Percentiles rank a stretch among this genome's conserved stretches.
Conservation (phyloP, 2,329 filamentous ascomycete species). For the Paracamarosporium sp. region DNA sequence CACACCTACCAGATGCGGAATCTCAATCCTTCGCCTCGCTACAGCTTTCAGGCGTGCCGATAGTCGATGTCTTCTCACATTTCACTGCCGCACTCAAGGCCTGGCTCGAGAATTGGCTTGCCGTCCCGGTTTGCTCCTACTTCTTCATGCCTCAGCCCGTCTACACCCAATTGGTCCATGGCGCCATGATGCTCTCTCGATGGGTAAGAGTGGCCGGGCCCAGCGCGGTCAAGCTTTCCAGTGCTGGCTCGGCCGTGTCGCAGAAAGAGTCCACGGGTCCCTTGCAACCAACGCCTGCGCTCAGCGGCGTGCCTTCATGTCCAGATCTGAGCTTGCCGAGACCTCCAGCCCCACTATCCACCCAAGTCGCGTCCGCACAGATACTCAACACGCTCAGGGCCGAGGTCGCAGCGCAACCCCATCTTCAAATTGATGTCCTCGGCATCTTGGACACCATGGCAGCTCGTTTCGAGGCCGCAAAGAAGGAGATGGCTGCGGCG, state of each 20-base stretch:
- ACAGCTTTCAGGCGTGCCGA: slow-evolving; percentile 11
- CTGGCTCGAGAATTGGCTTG: slow-evolving; percentile 11
- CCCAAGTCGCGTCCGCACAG: slow-evolving; percentile 8
- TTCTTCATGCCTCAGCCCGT: slow-evolving; percentile 13
- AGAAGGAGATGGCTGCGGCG: slow-evolving; percentile 14
- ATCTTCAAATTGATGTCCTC: slow-evolving; percentile 10
- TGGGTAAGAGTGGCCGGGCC: slow-evolving; percentile 14
- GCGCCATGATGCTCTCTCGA: slow-evolving; percentile 14
- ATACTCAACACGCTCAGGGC: slow-evolving; percentile 12
- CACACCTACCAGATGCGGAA: slow-evolving; percentile 14
- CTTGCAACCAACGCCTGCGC: slow-evolving; percentile 6
- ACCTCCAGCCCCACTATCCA: slow-evolving; percentile 9
- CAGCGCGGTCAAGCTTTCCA: slow-evolving; percentile 13
- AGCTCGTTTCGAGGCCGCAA: slow-evolving; percentile 14
- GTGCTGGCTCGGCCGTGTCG: slow-evolving; percentile 7
- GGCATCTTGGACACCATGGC: slow-evolving; percentile 12
- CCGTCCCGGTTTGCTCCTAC: slow-evolving; percentile 11
- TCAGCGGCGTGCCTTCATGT: slow-evolving; percentile 11
- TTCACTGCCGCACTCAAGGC: slow-evolving; percentile 13
- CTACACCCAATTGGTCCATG: slow-evolving; percentile 11
- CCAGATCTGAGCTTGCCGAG: slow-evolving; percentile 11
- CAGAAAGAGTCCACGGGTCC: slow-evolving; percentile 8
- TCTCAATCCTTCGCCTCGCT: slow-evolving; percentile 15
- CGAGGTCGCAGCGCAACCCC: slow-evolving; percentile 8
- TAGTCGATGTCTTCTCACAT: slow-evolving; percentile 13